Evolutionary conservation across 1,139 yeast genomes (phyloP).

Genomic region (Saccharomyces hybrid): DNA sequence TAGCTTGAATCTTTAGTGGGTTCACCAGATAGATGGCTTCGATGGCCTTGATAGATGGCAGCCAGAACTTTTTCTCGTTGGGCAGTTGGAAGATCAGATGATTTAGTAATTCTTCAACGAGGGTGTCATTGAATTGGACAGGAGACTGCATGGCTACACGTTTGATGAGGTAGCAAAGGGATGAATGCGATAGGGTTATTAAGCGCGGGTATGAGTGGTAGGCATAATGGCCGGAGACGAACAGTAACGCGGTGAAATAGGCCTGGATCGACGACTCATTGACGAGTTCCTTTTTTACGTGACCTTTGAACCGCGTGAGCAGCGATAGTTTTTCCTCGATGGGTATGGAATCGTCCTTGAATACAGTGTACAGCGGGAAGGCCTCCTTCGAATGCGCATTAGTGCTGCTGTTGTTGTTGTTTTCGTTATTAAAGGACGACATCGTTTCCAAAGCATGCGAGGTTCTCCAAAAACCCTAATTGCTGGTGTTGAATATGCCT

Average conservation of each 20-base stretch:
- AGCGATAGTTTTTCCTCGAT: constrained; percentile 35
- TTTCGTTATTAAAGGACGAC: not conserved
- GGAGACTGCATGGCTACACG: constrained; percentile 71
- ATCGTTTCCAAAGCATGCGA: not conserved
- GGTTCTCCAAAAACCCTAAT: not conserved
- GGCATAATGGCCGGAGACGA: constrained; percentile 36
- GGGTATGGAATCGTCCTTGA: constrained; percentile 9
- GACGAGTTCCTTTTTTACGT: constrained; percentile 60
- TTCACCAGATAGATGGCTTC: constrained; percentile 27
- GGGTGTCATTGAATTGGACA: constrained; percentile 38
- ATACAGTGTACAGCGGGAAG: not conserved
- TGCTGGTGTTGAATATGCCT: not conserved
- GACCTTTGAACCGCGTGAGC: constrained; percentile 52
- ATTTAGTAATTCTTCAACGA: constrained; percentile 24
- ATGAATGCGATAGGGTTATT: constrained; percentile 49
- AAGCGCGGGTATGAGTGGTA: constrained; percentile 17
- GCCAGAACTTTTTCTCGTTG: constrained; percentile 26
- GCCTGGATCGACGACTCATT: constrained; percentile 45
- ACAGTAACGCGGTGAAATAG: constrained; percentile 46
- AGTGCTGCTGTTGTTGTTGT: constrained; percentile 1
- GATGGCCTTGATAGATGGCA: constrained; percentile 25
- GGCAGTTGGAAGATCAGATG: constrained; percentile 9
- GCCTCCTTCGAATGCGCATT: constrained; percentile 4
- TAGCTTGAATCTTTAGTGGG: constrained; percentile 14
- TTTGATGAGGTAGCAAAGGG: constrained; percentile 68